Evolutionary conservation across 768 basidiomycete genomes (phyloP), one percentile per base, ranked within the genome.

Genomic region (Hericium coralloides): DNA sequence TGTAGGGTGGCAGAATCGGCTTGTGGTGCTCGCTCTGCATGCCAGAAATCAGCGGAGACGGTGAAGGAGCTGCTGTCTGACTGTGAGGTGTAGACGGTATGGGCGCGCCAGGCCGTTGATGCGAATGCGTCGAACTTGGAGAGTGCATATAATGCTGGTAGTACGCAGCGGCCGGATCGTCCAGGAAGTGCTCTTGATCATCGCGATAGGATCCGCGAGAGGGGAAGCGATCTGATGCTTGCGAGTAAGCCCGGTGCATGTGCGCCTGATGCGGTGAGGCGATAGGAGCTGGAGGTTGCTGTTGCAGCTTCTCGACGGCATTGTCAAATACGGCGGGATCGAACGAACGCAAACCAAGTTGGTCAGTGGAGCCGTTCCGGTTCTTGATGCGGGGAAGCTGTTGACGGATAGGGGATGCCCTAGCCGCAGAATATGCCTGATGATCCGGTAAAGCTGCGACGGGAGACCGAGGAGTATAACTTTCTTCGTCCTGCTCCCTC

Each of bases 51-150:
- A 83, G 70, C 0, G 88, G 87, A 1, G 84, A 86, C 0, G 86
- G 89, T 0, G 87, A 84, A 0, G 86, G 85, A 1, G 86, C 85
- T 8, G 84, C 80, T 0, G 86, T 87, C 57, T 87, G 84, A 51
- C 80, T 84, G 55, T 87, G 85, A 3, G 87, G 89, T 0, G 89
- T 91, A 0, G 89, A 88, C 0, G 89, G 89, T 41, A 90, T 78
- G 17, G 89, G 89, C 0, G 87, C 89, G 57, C 83, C 80, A 0
- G 87, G 88, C 0, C 89, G 82, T 3, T 60, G 50, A 48, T 64
- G 59, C n/a, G 20, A 22, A 25, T 54, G 60, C 20, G 56, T 55
- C 9, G 54, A 41, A 54, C 55, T 53, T 5, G 79, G 74, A 1
- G 82, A 78, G 25, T 76, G 78, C 20, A 82, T 72, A 64, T 84